phyloP scores from a whole-genome alignment of 164 flowering plant genomes.

The Nymphaea thermarum region DNA sequence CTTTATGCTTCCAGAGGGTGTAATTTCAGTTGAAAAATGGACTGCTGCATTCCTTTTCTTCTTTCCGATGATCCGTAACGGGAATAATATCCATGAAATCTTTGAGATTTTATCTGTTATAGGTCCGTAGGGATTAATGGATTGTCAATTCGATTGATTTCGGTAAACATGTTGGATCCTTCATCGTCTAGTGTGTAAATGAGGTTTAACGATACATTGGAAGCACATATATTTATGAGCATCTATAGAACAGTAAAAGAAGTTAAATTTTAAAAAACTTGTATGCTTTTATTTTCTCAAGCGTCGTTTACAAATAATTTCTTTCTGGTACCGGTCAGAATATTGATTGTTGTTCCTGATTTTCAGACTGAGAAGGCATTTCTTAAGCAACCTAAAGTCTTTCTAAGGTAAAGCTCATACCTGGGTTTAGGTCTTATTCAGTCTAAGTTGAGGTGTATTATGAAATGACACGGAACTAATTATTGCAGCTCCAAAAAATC shows the following conservation, averaged over 20 bases:
- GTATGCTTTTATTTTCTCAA: background rate
- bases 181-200: too few relatives aligned
- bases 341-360: background rate
- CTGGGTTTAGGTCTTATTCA: background rate
- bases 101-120: too few relatives aligned
- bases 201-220: background rate
- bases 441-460: background rate
- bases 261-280: background rate
- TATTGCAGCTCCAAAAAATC: slow-evolving; percentile 39
- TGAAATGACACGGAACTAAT: background rate
- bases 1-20: too few relatives aligned
- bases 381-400: slow-evolving; percentile 15
- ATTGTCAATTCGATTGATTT: too few relatives aligned
- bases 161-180: too few relatives aligned
- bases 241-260: background rate
- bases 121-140: too few relatives aligned
- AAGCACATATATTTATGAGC: background rate
- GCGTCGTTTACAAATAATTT: background rate
- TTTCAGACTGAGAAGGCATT: slow-evolving; percentile 16
- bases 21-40: too few relatives aligned
- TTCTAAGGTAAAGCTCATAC: slow-evolving; percentile 6
- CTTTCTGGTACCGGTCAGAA: too few relatives aligned
- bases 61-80: too few relatives aligned
- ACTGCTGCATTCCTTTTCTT: too few relatives aligned
- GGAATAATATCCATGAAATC: too few relatives aligned